Conservation (phyloP, 192 early-diverging fungal genomes). For the Backusella circina region DNA sequence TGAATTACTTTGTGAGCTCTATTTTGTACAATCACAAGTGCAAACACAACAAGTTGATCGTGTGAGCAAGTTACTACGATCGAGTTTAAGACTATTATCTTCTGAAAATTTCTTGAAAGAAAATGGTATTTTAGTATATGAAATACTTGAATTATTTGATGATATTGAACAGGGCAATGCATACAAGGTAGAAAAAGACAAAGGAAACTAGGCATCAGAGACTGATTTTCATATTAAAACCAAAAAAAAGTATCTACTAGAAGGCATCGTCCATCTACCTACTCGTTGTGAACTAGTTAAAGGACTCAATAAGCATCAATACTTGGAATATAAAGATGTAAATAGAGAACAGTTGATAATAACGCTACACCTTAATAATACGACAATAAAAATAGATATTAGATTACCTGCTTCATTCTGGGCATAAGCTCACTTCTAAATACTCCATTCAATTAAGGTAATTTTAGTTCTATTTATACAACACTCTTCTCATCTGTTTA, state of each 20-base stretch:
- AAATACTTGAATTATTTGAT: slow-evolving; percentile 10
- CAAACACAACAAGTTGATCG: background rate
- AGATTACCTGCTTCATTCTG: slow-evolving; percentile 10
- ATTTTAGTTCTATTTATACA: background rate
- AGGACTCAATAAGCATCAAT: background rate
- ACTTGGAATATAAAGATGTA: slow-evolving; percentile 13
- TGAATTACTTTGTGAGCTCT: slow-evolving; percentile 3
- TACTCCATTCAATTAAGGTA: slow-evolving; percentile 22
- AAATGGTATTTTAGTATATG: background rate
- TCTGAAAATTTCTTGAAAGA: slow-evolving; percentile 3
- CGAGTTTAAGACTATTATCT: background rate
- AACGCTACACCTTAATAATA: background rate
- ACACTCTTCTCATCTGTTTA: background rate
- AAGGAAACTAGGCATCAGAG: background rate
- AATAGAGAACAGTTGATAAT: background rate
- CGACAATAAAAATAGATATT: slow-evolving; percentile 9
- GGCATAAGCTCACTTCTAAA: slow-evolving; percentile 2
- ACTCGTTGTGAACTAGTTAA: slow-evolving; percentile 13
- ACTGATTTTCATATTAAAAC: background rate
- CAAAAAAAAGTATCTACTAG: slow-evolving; percentile 11
- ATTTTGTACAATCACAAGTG: background rate
- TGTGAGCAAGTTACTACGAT: background rate
- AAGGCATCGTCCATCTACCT: slow-evolving; percentile 18
- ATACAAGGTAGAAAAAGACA: slow-evolving; percentile 5
- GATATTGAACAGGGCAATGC: slow-evolving; percentile 1